These are phyloP conservation scores for Exophiala dermatitidis DNA, from an alignment of 2,329 filamentous ascomycete species.

Conservation along the genomic window DNA sequence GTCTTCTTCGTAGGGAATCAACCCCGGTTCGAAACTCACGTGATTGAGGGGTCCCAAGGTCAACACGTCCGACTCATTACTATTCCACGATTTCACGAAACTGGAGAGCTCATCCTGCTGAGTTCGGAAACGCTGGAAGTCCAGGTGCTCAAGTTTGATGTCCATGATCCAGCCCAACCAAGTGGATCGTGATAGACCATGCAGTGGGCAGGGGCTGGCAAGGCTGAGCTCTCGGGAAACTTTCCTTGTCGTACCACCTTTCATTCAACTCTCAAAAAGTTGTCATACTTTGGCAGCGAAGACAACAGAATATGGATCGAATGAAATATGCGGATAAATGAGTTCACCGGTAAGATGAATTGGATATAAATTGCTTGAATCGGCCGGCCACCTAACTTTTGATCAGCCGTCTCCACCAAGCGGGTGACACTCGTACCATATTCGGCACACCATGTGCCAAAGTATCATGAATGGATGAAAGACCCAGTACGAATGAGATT, in stretches of 20 bases:
- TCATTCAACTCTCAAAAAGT: not conserved
- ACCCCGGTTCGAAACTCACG: constrained; percentile 64
- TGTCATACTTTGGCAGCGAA: not conserved
- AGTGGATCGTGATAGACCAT: constrained; percentile 5
- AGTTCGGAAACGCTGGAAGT: constrained; percentile 80
- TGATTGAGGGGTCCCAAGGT: constrained; percentile 56
- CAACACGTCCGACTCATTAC: constrained; percentile 72
- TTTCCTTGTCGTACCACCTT: not conserved
- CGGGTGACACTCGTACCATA: constrained; percentile 76
- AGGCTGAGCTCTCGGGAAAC: constrained; percentile 5
- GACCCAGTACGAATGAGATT: constrained; percentile 50
- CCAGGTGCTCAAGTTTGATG: constrained; percentile 57
- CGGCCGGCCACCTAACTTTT: not conserved
- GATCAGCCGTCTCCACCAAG: constrained; percentile 58
- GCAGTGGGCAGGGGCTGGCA: not conserved
- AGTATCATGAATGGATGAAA: constrained; percentile 90
- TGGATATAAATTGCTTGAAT: too few relatives aligned
- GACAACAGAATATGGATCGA: constrained; percentile 3
- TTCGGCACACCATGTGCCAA: constrained; percentile 68
- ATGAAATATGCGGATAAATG: constrained; percentile 31
- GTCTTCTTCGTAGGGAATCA: constrained; percentile 87
- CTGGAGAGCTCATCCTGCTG: constrained; percentile 71
- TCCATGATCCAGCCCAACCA: constrained; percentile 29
- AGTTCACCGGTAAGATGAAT: constrained; percentile 27
- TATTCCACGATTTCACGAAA: constrained; percentile 72